Evolutionary conservation across 495 filamentous ascomycete species (phyloP).

Genomic region (Achaetomiella virescens): DNA sequence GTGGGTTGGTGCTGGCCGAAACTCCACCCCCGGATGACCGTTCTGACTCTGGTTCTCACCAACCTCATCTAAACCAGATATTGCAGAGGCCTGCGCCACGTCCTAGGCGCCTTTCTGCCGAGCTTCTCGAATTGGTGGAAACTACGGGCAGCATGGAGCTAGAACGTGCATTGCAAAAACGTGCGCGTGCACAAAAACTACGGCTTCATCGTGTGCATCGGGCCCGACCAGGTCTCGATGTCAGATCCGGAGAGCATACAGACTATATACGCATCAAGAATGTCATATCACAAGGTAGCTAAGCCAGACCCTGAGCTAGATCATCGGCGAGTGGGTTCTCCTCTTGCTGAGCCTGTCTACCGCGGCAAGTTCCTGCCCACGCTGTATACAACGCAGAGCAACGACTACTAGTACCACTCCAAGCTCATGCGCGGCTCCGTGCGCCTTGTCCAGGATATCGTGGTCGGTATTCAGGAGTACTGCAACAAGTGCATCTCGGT

Average conservation of each 20-base stretch:
- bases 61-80: background rate
- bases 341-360: background rate
- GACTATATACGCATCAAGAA: background rate
- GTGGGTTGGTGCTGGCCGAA: background rate
- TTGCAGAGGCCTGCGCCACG: background rate
- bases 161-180: background rate
- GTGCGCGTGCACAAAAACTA: conserved; percentile 35
- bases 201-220: conserved; percentile 45
- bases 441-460: background rate
- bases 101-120: background rate
- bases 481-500: conserved; percentile 4
- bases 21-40: background rate
- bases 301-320: background rate
- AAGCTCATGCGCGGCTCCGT: background rate
- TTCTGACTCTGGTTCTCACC: background rate
- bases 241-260: background rate
- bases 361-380: background rate
- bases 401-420: background rate
- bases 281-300: background rate
- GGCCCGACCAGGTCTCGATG: conserved; percentile 32
- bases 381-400: background rate
- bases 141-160: background rate
- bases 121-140: background rate
- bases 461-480: background rate
- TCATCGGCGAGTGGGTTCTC: background rate